These are phyloP conservation scores for Salvia miltiorrhiza DNA, from an alignment of 257 asterid genomes.

Conservation along the genomic window DNA sequence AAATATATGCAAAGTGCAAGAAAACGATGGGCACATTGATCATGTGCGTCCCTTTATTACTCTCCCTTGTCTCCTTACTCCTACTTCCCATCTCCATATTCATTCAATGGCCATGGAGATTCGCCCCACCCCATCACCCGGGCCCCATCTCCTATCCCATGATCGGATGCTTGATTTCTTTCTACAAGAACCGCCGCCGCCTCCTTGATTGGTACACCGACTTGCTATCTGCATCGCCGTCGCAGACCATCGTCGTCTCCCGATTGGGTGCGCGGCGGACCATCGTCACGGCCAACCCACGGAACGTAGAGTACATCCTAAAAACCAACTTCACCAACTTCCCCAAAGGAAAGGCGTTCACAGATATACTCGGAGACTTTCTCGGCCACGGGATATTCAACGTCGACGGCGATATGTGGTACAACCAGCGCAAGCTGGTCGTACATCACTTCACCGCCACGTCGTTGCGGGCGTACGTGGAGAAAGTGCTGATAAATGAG, in stretches of 20 bases:
- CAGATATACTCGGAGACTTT: conserved; percentile 50
- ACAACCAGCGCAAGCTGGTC: conserved; percentile 45
- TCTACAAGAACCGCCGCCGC: conserved; percentile 59
- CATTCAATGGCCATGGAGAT: conserved; percentile 21
- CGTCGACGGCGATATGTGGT: conserved; percentile 58
- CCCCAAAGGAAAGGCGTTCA: conserved; percentile 56
- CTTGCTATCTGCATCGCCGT: conserved; percentile 40
- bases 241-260: conserved; percentile 48
- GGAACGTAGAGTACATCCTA: conserved; percentile 50
- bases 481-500: conserved; percentile 21
- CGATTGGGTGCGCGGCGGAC: conserved; percentile 54
- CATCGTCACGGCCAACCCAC: conserved; percentile 58
- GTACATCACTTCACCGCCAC: conserved; percentile 36
- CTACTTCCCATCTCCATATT: conserved; percentile 24
- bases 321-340: conserved; percentile 48
- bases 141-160: conserved; percentile 50
- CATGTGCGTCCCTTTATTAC: conserved; percentile 14
- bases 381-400: conserved; percentile 60
- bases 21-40: conserved; percentile 16
- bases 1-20: conserved; percentile 10
- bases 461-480: conserved; percentile 32
- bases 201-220: conserved; percentile 69
- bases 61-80: conserved; percentile 16
- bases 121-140: conserved; percentile 3
- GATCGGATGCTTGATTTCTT: conserved; percentile 52